Conservation (phyloP, 345 rosid genomes). For the Salix brachista region DNA sequence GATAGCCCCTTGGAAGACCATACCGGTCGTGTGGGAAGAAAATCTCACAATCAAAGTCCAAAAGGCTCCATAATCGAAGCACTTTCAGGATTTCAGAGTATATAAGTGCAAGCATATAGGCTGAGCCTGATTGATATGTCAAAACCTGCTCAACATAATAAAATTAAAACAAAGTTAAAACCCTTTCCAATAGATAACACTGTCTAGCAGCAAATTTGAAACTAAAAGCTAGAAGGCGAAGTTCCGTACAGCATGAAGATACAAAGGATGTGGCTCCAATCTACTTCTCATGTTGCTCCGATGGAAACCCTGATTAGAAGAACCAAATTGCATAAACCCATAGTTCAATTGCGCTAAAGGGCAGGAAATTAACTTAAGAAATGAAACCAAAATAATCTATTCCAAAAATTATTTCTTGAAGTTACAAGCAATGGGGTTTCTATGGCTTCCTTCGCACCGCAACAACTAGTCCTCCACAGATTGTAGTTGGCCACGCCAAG, state of each 20-base stretch:
- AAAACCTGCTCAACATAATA: conserved; percentile 43
- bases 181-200: no score
- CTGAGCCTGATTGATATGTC: conserved; percentile 58
- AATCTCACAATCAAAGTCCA: conserved; percentile 64
- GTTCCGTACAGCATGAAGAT: conserved; percentile 54
- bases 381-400: no score
- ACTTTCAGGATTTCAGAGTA: conserved; percentile 59
- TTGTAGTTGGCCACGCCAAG: no score
- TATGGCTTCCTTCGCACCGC: no score
- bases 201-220: not conserved
- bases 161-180: no score
- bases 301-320: conserved; percentile 38
- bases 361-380: no score
- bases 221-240: conserved; percentile 5
- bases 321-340: not conserved
- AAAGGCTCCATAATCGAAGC: conserved; percentile 52
- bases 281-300: conserved; percentile 36
- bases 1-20: conserved; percentile 57
- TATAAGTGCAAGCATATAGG: conserved; percentile 53
- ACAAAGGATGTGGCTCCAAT: conserved; percentile 44
- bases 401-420: no score
- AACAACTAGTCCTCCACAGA: no score
- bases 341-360: no score
- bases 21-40: conserved; percentile 48
- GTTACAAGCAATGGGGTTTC: no score